phyloP scores from a whole-genome alignment of 1,139 yeast species.

The Nematodospora anomalae region DNA sequence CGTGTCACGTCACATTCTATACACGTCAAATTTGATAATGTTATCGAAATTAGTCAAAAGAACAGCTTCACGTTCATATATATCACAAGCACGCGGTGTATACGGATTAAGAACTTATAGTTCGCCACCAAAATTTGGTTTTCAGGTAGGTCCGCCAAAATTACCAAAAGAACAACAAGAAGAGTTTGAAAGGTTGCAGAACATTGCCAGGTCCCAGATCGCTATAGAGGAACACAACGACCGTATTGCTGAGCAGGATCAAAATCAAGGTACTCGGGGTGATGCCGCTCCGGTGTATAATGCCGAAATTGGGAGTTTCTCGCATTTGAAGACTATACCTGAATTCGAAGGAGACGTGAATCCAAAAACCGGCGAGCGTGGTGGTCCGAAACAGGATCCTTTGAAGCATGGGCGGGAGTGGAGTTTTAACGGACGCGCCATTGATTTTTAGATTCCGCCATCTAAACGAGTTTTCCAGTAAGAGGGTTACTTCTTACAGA shows the following conservation, averaged over 20 bases:
- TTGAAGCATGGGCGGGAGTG: slow-evolving; percentile 83
- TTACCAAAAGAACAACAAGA: slow-evolving; percentile 86
- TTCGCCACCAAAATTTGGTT: slow-evolving; percentile 27
- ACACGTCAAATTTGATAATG: too few relatives aligned
- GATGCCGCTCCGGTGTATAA: slow-evolving; percentile 37
- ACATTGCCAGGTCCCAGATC: slow-evolving; percentile 75
- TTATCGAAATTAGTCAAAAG: slow-evolving; percentile 4
- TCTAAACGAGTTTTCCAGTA: too few relatives aligned
- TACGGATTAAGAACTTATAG: slow-evolving; percentile 3
- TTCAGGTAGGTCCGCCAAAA: slow-evolving; percentile 65
- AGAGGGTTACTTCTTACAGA: not conserved
- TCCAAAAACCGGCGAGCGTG: slow-evolving; percentile 91
- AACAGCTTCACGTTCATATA: too few relatives aligned
- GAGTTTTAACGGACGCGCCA: slow-evolving; percentile 92
- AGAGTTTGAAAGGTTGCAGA: slow-evolving; percentile 85
- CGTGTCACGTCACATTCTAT: too few relatives aligned
- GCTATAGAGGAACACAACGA: slow-evolving; percentile 77
- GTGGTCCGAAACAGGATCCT: slow-evolving; percentile 99
- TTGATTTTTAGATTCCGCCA: slow-evolving; percentile 78
- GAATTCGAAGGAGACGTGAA: slow-evolving; percentile 95
- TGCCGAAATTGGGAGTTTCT: slow-evolving; percentile 64
- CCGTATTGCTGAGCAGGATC: slow-evolving; percentile 27
- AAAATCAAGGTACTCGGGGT: slow-evolving; percentile 23
- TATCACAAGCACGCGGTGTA: too few relatives aligned
- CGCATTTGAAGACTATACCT: slow-evolving; percentile 74